Percentiles rank a stretch among this genome's conserved stretches.
These are phyloP conservation scores for Coffea eugenioides DNA, from an alignment of 257 asterid genomes.

Conservation along the genomic window DNA sequence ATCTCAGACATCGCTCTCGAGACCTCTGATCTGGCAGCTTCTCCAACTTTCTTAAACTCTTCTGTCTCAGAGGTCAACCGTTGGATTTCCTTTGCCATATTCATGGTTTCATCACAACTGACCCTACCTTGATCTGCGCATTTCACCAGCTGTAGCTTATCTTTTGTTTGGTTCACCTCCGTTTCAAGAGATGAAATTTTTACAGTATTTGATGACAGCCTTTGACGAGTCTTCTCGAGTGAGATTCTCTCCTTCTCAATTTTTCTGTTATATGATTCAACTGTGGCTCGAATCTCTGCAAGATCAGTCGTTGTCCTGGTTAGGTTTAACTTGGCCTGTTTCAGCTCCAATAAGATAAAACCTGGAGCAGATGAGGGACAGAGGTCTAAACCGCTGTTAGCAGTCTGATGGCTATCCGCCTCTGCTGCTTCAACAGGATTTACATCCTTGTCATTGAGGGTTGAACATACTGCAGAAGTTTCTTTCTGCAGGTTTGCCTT, in stretches of 20 bases:
- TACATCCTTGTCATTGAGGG: constrained; percentile 20
- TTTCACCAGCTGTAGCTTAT: constrained; percentile 36
- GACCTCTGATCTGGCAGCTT: constrained; percentile 60
- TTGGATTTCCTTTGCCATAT: constrained; percentile 56
- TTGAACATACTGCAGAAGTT: constrained; percentile 42
- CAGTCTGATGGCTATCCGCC: constrained; percentile 7
- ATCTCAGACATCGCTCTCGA: constrained; percentile 63
- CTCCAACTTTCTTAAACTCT: constrained; percentile 61
- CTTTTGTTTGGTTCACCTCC: constrained; percentile 54
- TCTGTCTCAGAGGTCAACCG: constrained; percentile 70
- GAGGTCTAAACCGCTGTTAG: constrained; percentile 14
- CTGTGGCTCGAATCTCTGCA: constrained; percentile 71
- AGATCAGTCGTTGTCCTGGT: constrained; percentile 65
- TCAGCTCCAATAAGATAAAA: constrained; percentile 62
- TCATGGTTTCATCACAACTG: constrained; percentile 32
- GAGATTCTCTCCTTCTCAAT: constrained; percentile 79
- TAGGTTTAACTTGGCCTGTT: constrained; percentile 74
- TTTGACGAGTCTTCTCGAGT: constrained; percentile 75
- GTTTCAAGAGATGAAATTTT: constrained; percentile 58
- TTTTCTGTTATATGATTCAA: constrained; percentile 61
- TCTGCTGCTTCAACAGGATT: constrained; percentile 17
- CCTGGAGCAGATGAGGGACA: constrained; percentile 65
- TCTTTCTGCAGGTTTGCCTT: constrained; percentile 63
- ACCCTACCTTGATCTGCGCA: constrained; percentile 19
- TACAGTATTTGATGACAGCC: constrained; percentile 54